Evolutionary conservation across 768 basidiomycete species (phyloP), one percentile per base, ranked within the genome.

Genomic region (Saitozyma sp.): DNA sequence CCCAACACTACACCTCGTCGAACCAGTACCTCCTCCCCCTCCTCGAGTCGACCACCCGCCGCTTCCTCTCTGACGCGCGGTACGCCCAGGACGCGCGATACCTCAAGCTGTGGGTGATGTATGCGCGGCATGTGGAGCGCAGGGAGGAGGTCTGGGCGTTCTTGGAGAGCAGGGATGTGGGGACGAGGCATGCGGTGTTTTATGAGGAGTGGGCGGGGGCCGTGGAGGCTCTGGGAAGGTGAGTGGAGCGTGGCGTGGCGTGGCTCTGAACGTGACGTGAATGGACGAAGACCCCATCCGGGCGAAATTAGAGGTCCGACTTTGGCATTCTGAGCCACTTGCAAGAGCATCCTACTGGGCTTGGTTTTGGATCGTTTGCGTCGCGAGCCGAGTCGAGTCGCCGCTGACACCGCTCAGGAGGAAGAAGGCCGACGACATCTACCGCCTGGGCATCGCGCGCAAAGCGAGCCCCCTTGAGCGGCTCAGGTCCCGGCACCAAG

Each of bases 201-300:
- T 99, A 96, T 73, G 92, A 95, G 77, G 92, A 95, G 70, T 97
- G 92, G 78, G 92, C 95, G 2, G 80, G 83, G 43, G 82, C 87
- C 3, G 82, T 95, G 58, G 93, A 97, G 80, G 81, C 83, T 50
- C 84, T 84, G 48, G 88, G 89, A 69, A 85, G 86, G 95, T 95
- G 81, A 77, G 87, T 84, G 16, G 81, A 77, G 87, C 84, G 29
- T 29, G 17, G 45, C 6, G 9, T 11, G 38, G 17, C 56, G 6
- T 41, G 17, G 13, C 14, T 48, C 52, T 41, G 19, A 17, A n/a
- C 14, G n/a, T 19, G 20, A 13, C 17, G 6, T 48, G 14, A 48
- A 14, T 48, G 17, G 2, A 14, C 46, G 6, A 14, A 48, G 14
- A 48, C 6, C 46, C 6, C 17, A 14, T 48, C 29, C 29, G 2